phyloP scores from a whole-genome alignment of 1,284 basidiomycete species.

The Ganoderma sinense region DNA sequence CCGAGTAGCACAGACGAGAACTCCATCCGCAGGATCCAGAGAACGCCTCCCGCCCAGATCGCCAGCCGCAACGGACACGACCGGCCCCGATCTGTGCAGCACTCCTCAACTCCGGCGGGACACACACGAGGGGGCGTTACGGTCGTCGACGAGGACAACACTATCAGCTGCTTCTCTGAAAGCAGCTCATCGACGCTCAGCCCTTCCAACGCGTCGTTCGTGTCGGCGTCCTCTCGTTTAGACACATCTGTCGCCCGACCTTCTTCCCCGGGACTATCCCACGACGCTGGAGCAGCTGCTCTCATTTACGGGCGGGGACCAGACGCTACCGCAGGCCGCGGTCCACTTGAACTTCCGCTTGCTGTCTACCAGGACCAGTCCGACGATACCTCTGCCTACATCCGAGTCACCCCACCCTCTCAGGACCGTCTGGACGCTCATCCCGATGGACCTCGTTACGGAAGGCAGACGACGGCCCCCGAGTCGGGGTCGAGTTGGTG shows the following conservation, averaged over 20 bases:
- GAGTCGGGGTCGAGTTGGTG: background rate
- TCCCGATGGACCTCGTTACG: background rate
- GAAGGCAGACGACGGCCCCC: background rate
- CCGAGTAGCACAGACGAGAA: background rate
- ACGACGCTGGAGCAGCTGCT: slow-evolving; percentile 16
- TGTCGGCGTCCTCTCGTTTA: background rate
- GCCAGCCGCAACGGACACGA: background rate
- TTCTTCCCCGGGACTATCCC: slow-evolving; percentile 18
- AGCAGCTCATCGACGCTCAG: slow-evolving; percentile 15
- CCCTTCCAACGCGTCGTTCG: slow-evolving; percentile 11
- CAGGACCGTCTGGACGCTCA: background rate
- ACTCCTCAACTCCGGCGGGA: background rate
- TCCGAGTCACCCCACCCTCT: slow-evolving; percentile 18
- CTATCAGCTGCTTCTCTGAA: slow-evolving; percentile 10
- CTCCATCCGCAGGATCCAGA: background rate
- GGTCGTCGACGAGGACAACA: background rate
- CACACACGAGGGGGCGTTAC: background rate
- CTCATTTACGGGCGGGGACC: background rate
- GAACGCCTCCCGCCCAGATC: background rate
- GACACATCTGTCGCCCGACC: slow-evolving; percentile 9
- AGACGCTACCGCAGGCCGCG: slow-evolving; percentile 3
- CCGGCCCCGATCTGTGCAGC: background rate
- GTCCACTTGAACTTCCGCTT: slow-evolving; percentile 2
- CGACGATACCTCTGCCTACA: slow-evolving; percentile 8
- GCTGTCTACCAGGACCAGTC: slow-evolving; percentile 2